Evolutionary conservation across 306 rosid genomes (phyloP).

Genomic region (Trifolium subterraneum): DNA sequence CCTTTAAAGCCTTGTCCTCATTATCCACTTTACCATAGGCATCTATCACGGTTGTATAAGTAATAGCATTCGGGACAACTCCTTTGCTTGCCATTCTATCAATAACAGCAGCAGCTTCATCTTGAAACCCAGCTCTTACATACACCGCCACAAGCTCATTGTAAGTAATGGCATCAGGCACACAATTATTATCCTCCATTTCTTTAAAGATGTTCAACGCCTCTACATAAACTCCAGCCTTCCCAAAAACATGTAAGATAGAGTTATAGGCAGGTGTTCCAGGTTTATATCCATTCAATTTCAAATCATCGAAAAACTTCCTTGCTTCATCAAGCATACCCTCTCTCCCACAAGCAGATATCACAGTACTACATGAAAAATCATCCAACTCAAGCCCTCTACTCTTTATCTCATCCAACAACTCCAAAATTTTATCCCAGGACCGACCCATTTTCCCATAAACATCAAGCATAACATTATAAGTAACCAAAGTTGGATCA

Average conservation of each 20-base stretch:
- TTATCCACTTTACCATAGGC: conserved; percentile 84
- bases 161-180: conserved; percentile 80
- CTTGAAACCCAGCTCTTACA: conserved; percentile 86
- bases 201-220: conserved; percentile 80
- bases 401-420: conserved; percentile 80
- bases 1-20: conserved; percentile 73
- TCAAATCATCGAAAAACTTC: conserved; percentile 68
- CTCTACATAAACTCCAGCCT: conserved; percentile 83
- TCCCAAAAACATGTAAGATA: conserved; percentile 82
- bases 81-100: conserved; percentile 78
- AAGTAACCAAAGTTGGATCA: conserved; percentile 88
- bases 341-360: conserved; percentile 91
- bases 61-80: conserved; percentile 83
- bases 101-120: conserved; percentile 80
- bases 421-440: conserved; percentile 71
- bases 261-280: conserved; percentile 90
- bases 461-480: conserved; percentile 94
- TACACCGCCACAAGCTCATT: conserved; percentile 92
- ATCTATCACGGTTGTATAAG: conserved; percentile 85
- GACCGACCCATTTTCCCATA: conserved; percentile 97
- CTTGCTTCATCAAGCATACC: conserved; percentile 87
- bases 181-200: conserved; percentile 80
- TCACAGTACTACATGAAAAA: conserved; percentile 92
- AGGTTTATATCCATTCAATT: conserved; percentile 71
- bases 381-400: conserved; percentile 82